phyloP scores from a whole-genome alignment of 2,329 filamentous ascomycete species.

The Botrytis elliptica region DNA sequence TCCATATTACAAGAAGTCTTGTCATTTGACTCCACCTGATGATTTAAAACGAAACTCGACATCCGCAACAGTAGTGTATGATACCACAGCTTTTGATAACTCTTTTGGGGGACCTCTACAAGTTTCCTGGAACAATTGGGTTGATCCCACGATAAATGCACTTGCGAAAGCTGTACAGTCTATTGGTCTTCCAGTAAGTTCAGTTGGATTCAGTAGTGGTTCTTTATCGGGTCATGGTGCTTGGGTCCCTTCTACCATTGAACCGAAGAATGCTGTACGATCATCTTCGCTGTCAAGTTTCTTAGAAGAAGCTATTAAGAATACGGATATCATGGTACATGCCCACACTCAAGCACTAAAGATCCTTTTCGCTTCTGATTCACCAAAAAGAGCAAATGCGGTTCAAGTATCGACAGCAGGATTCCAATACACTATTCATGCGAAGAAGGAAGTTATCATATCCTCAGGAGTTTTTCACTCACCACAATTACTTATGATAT shows the following conservation, averaged over 20 bases:
- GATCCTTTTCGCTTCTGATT: conserved; percentile 10
- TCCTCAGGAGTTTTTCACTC: conserved; percentile 12
- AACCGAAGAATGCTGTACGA: conserved; percentile 22
- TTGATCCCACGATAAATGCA: conserved; percentile 22
- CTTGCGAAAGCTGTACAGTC: conserved; percentile 23
- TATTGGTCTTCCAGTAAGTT: conserved; percentile 23
- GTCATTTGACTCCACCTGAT: conserved; percentile 29
- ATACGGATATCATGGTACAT: conserved; percentile 10
- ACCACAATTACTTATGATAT: conserved; percentile 4
- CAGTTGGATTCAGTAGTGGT: conserved; percentile 30
- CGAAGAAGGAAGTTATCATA: conserved; percentile 27
- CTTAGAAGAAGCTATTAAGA: conserved; percentile 11
- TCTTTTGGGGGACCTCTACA: conserved; percentile 41
- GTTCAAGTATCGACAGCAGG: conserved; percentile 13
- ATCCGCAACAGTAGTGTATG: conserved; percentile 15
- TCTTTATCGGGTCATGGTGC: conserved; percentile 20
- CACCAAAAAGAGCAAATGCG: background rate
- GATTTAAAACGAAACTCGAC: conserved; percentile 26
- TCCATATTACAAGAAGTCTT: conserved; percentile 45
- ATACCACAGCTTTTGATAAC: conserved; percentile 37
- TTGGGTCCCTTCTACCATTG: conserved; percentile 25
- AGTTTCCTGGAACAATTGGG: conserved; percentile 44
- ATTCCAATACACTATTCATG: conserved; percentile 24
- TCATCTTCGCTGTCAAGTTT: conserved; percentile 23
- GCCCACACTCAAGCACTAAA: conserved; percentile 15